Evolutionary conservation across 352 stramenopile genomes (phyloP).

Genomic region (Globisporangium perplexum): DNA sequence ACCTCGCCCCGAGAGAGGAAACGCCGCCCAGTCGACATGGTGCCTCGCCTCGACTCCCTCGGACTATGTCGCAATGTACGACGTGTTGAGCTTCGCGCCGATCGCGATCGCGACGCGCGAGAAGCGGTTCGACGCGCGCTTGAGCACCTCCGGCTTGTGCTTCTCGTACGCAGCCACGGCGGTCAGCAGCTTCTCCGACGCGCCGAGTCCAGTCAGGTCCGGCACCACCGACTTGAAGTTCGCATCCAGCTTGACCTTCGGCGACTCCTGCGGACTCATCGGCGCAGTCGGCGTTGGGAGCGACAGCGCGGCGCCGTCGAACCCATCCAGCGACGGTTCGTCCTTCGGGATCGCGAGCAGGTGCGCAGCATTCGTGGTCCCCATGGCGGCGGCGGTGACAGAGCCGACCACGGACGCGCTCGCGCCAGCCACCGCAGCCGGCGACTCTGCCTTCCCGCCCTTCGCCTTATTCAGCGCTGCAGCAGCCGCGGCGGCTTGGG

Average conservation of each 20-base stretch:
- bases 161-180: slow-evolving; percentile 80
- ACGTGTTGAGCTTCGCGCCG: slow-evolving; percentile 72
- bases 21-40: background rate
- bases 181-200: slow-evolving; percentile 74
- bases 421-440: slow-evolving; percentile 7
- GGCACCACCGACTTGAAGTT: slow-evolving; percentile 67
- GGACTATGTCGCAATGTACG: slow-evolving; percentile 33
- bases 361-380: slow-evolving; percentile 9
- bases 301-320: background rate
- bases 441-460: slow-evolving; percentile 24
- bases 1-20: too few species aligned
- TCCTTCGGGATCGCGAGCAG: slow-evolving; percentile 1
- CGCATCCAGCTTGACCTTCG: slow-evolving; percentile 31
- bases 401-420: slow-evolving; percentile 4
- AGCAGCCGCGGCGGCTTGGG: slow-evolving; percentile 18
- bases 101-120: slow-evolving; percentile 66
- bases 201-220: slow-evolving; percentile 63
- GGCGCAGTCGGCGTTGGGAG: slow-evolving; percentile 1
- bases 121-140: slow-evolving; percentile 53
- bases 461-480: slow-evolving; percentile 30
- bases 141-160: slow-evolving; percentile 74
- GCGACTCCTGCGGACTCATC: slow-evolving; percentile 10
- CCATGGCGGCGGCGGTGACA: slow-evolving; percentile 3
- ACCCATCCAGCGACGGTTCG: slow-evolving; percentile 1
- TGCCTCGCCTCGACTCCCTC: background rate